Percentiles rank a stretch among this genome's conserved stretches.
These are phyloP conservation scores for Fusarium sp. DNA, from an alignment of 2,329 filamentous ascomycete genomes.

Conservation along the genomic window DNA sequence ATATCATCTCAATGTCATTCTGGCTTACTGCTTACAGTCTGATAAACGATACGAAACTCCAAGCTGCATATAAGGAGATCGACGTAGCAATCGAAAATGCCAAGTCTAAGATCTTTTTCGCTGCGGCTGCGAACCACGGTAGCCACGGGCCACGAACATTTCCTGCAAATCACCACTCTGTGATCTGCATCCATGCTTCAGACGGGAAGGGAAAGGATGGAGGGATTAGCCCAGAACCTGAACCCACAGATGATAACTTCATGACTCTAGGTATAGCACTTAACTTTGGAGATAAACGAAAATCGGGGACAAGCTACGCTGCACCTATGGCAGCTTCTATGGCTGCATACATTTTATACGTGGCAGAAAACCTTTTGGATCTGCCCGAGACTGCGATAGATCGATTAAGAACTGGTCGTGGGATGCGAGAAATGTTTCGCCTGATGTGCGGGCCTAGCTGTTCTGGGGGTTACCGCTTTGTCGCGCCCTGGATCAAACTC, in stretches of 20 bases:
- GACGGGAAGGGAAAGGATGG: background rate
- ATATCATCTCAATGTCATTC: background rate
- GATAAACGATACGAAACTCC: no score
- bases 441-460: no score
- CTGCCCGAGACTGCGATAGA: no score
- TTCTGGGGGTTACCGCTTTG: no score
- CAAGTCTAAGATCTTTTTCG: background rate
- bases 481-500: no score
- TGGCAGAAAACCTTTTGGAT: no score
- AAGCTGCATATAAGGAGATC: no score
- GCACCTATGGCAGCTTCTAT: no score
- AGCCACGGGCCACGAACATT: background rate
- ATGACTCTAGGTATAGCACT: background rate
- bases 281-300: background rate
- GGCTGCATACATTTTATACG: no score
- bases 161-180: background rate
- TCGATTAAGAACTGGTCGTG: no score
- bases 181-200: background rate
- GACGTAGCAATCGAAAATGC: background rate
- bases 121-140: background rate
- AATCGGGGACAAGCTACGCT: background rate
- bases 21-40: background rate
- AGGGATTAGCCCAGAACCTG: background rate
- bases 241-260: background rate
- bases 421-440: no score